These are phyloP conservation scores for Apodospora peruviana DNA, from an alignment of 495 filamentous ascomycete genomes.

Conservation along the genomic window DNA sequence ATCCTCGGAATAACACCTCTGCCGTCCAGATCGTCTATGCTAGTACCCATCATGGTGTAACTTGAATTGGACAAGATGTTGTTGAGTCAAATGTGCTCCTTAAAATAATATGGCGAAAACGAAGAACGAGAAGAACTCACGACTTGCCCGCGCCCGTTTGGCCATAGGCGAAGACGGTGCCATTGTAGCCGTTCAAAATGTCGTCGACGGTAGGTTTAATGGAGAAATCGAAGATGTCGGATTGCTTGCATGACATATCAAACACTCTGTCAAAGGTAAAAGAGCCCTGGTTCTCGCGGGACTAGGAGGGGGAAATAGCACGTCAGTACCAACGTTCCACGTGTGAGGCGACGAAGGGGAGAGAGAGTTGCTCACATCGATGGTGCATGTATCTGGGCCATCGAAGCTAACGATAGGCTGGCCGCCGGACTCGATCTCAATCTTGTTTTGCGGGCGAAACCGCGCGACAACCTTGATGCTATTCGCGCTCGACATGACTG, in stretches of 20 bases:
- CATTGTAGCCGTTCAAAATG: conserved; percentile 97
- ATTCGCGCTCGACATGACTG: conserved; percentile 48
- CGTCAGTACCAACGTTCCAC: background rate
- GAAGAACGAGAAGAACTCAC: too few species aligned
- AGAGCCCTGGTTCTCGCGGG: conserved; percentile 70
- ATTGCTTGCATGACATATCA: conserved; percentile 80
- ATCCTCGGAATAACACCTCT: conserved; percentile 96
- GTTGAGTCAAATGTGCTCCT: too few species aligned
- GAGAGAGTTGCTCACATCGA: conserved; percentile 62
- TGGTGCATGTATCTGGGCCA: conserved; percentile 78
- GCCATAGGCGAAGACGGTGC: conserved; percentile 97
- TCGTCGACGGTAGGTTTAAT: conserved; percentile 95
- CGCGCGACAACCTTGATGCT: conserved; percentile 84
- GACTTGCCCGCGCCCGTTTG: conserved; percentile 98
- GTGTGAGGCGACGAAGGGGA: background rate
- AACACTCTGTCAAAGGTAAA: conserved; percentile 99
- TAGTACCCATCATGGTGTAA: conserved; percentile 97
- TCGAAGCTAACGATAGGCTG: conserved; percentile 86
- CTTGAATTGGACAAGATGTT: too few species aligned
- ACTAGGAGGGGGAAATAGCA: conserved; percentile 53
- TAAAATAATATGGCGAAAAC: too few species aligned
- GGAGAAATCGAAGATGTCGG: conserved; percentile 94
- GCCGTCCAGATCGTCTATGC: conserved; percentile 84
- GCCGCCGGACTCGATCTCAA: conserved; percentile 84
- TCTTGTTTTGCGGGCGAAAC: conserved; percentile 93